Evolutionary conservation across 208 protist genomes (phyloP).

Genomic region (Trichomonas gallinae): DNA sequence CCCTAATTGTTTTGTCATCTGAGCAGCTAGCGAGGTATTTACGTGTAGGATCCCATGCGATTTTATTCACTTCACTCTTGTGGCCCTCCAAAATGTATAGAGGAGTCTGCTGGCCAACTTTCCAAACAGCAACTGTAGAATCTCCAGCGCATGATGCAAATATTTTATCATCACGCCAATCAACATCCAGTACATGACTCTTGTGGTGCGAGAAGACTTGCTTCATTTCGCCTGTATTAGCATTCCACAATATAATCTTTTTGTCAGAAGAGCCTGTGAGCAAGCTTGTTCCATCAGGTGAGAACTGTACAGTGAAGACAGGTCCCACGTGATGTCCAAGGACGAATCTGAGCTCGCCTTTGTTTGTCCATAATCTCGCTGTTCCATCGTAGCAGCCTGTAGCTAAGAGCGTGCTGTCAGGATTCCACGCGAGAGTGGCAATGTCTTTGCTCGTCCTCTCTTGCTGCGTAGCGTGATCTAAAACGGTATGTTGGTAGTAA

Average conservation of each 20-base stretch:
- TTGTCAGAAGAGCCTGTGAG: slow-evolving; percentile 58
- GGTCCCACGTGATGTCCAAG: slow-evolving; percentile 48
- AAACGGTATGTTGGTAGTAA: background rate
- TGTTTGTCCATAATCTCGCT: slow-evolving; percentile 20
- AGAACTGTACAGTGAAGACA: slow-evolving; percentile 69
- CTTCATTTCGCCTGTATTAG: slow-evolving; percentile 30
- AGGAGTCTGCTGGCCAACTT: slow-evolving; percentile 41
- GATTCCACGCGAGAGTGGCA: background rate
- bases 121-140: slow-evolving; percentile 54
- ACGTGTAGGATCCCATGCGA: slow-evolving; percentile 60
- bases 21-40: slow-evolving; percentile 63
- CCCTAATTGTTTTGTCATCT: slow-evolving; percentile 61
- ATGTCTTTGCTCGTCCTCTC: background rate
- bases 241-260: slow-evolving; percentile 49
- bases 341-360: slow-evolving; percentile 15
- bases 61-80: slow-evolving; percentile 59
- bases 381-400: slow-evolving; percentile 20
- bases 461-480: slow-evolving; percentile 12
- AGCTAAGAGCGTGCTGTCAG: background rate
- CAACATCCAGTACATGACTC: slow-evolving; percentile 59
- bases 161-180: slow-evolving; percentile 57
- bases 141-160: slow-evolving; percentile 65
- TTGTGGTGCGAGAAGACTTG: slow-evolving; percentile 55
- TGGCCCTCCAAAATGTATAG: slow-evolving; percentile 38
- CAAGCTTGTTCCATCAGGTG: slow-evolving; percentile 51